A percentile compares a stretch with the other conserved stretches of the same genome.
These are phyloP conservation scores for Fremontodendron californicum DNA, from an alignment of 345 rosid genomes.

Conservation along the genomic window DNA sequence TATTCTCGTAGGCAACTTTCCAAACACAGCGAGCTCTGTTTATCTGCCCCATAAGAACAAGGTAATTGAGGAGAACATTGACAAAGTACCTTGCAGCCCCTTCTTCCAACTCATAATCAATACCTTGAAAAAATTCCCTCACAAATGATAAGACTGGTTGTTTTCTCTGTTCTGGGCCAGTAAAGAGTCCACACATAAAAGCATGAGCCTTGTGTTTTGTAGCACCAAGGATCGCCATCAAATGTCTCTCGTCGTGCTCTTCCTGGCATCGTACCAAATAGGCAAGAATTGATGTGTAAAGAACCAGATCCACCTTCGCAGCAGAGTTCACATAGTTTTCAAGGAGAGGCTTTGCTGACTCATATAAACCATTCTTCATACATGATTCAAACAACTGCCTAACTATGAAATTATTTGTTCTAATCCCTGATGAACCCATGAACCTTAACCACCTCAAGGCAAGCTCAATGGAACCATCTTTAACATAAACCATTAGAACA, in stretches of 20 bases:
- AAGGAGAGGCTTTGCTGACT: slow-evolving; percentile 87
- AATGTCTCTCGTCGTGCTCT: slow-evolving; percentile 79
- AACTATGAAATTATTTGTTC: slow-evolving; percentile 86
- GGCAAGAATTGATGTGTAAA: slow-evolving; percentile 92
- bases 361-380: slow-evolving; percentile 80
- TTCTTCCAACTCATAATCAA: slow-evolving; percentile 90
- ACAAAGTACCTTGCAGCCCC: slow-evolving; percentile 92
- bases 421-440: slow-evolving; percentile 92
- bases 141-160: slow-evolving; percentile 81
- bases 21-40: slow-evolving; percentile 94
- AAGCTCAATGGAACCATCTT: slow-evolving; percentile 85
- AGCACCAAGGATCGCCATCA: slow-evolving; percentile 81
- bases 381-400: slow-evolving; percentile 94
- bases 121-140: slow-evolving; percentile 87
- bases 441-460: slow-evolving; percentile 92
- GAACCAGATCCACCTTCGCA: slow-evolving; percentile 88
- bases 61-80: slow-evolving; percentile 91
- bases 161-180: slow-evolving; percentile 90
- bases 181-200: slow-evolving; percentile 91
- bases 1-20: slow-evolving; percentile 97
- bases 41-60: slow-evolving; percentile 93
- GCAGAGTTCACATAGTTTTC: slow-evolving; percentile 79
- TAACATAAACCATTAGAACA: slow-evolving; percentile 90
- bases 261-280: slow-evolving; percentile 88
- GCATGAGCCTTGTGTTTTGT: slow-evolving; percentile 80